These are phyloP conservation scores for Apophysomyces trapeziformis DNA, from an alignment of 371 early-diverging fungal species.

Conservation along the genomic window DNA sequence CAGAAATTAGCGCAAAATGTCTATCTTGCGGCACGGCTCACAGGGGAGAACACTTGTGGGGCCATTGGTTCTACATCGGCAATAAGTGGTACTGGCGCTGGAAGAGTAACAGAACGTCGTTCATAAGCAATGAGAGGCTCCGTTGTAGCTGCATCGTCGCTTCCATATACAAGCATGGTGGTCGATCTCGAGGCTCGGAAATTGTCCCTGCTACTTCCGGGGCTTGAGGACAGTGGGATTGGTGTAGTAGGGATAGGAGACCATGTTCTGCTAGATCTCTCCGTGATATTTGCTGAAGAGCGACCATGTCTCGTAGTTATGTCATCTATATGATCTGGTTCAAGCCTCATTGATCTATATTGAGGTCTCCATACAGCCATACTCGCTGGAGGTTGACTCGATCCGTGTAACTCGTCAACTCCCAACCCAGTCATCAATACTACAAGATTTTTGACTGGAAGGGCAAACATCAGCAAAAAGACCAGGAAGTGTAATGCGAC, in stretches of 20 bases:
- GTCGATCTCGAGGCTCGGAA: slow-evolving; percentile 1
- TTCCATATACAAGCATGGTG: neutral
- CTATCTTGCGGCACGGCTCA: neutral
- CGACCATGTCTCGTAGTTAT: neutral
- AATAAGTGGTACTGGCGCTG: neutral
- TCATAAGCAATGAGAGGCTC: neutral
- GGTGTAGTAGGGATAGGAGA: neutral
- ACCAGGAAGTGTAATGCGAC: slow-evolving; percentile 39
- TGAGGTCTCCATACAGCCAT: slow-evolving; percentile 26
- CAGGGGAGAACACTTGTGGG: neutral
- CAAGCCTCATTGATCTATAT: neutral
- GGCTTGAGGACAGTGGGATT: neutral
- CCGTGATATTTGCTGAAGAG: neutral
- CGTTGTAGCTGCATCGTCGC: neutral
- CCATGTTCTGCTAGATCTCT: neutral
- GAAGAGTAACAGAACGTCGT: neutral
- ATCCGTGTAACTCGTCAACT: slow-evolving; percentile 26
- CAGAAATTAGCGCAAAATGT: neutral
- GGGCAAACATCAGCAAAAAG: slow-evolving; percentile 29
- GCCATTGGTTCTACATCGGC: neutral
- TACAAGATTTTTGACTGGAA: slow-evolving; percentile 34
- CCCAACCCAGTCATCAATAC: slow-evolving; percentile 28
- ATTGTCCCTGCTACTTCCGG: neutral
- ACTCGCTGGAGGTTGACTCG: slow-evolving; percentile 24
- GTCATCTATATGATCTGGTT: neutral